Evolutionary conservation across 768 basidiomycete genomes (phyloP).

Genomic region (Chiua virens): DNA sequence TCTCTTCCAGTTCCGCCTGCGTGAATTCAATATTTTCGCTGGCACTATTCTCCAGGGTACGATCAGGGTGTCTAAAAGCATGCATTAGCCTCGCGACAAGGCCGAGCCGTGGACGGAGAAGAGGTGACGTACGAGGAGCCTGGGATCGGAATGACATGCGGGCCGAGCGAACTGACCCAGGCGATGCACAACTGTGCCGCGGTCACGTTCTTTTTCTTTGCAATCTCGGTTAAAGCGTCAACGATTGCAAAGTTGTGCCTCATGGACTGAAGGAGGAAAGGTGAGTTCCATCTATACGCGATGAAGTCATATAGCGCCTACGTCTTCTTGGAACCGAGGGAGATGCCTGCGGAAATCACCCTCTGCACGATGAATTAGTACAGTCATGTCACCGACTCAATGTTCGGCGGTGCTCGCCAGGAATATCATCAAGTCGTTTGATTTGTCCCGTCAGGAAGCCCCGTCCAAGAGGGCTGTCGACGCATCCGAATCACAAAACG

Average conservation of each 20-base stretch:
- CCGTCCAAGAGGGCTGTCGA: constrained; percentile 48
- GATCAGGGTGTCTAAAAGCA: constrained; percentile 26
- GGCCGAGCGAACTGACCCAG: constrained; percentile 39
- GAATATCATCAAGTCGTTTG: constrained; percentile 38
- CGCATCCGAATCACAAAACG: neutral
- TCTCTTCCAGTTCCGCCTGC: constrained; percentile 37
- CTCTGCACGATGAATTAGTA: constrained; percentile 23
- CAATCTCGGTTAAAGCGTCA: constrained; percentile 41
- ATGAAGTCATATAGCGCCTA: neutral
- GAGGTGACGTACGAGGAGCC: constrained; percentile 38
- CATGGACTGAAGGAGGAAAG: constrained; percentile 28
- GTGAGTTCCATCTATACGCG: constrained; percentile 24
- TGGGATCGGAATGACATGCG: constrained; percentile 48
- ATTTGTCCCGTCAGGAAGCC: constrained; percentile 54
- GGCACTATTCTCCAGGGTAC: constrained; percentile 44
- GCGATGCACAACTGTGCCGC: constrained; percentile 42
- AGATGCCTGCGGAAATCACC: constrained; percentile 40
- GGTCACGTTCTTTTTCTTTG: constrained; percentile 40
- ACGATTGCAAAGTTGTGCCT: constrained; percentile 45
- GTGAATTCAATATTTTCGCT: constrained; percentile 42
- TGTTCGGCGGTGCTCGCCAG: constrained; percentile 14
- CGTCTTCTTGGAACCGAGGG: constrained; percentile 48
- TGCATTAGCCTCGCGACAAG: neutral
- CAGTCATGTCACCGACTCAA: no score
- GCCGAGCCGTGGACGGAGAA: neutral